Conservation (phyloP, 306 rosid genomes). For the Rosa persica region DNA sequence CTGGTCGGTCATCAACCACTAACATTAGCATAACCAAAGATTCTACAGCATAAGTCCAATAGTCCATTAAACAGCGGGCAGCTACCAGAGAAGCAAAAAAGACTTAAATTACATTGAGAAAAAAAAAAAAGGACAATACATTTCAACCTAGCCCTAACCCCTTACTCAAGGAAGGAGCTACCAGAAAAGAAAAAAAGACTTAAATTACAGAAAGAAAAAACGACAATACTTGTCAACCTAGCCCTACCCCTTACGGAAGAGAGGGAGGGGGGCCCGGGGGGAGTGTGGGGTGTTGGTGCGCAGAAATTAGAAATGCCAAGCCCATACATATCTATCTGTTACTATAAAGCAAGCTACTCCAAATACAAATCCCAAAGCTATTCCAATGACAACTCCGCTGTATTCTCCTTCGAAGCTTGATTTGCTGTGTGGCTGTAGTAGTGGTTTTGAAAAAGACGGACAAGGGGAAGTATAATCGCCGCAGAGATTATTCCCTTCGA, state of each 20-base stretch:
- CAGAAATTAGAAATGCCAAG: neutral
- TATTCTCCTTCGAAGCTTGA: neutral
- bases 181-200: neutral
- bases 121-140: too few species aligned
- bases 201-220: too few species aligned
- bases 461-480: neutral
- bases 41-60: too few species aligned
- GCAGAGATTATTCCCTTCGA: slow-evolving; percentile 27
- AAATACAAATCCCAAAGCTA: slow-evolving; percentile 4
- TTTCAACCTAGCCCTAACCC: neutral
- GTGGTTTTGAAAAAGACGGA: neutral
- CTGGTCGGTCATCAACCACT: too few species aligned
- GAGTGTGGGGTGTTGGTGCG: too few species aligned
- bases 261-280: too few species aligned
- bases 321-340: neutral
- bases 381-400: neutral
- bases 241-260: neutral
- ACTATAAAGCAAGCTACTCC: slow-evolving; percentile 4
- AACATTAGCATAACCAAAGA: too few species aligned
- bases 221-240: neutral
- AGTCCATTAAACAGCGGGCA: too few species aligned
- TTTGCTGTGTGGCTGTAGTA: neutral
- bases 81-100: neutral
- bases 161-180: neutral
- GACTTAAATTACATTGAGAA: neutral